Conservation (phyloP, 306 rosid genomes). For the Malus orientalis region DNA sequence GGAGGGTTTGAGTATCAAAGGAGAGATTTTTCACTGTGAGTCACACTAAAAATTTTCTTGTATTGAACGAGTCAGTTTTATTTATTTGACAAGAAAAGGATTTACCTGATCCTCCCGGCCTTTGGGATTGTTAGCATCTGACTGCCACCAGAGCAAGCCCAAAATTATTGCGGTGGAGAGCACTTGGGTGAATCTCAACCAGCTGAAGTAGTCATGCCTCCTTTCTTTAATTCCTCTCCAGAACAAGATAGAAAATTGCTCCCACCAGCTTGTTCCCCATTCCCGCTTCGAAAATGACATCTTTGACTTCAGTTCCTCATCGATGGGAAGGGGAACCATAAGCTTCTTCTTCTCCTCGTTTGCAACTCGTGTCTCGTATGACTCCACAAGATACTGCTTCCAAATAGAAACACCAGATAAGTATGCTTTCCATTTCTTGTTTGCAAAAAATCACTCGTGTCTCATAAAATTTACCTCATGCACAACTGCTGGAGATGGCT, state of each 20-base stretch:
- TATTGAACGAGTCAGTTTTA: not conserved
- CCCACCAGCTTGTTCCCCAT: constrained; percentile 90
- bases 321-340: constrained; percentile 46
- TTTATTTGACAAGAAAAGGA: constrained; percentile 6
- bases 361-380: constrained; percentile 68
- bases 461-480: constrained; percentile 53
- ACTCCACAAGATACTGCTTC: constrained; percentile 78
- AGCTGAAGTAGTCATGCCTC: constrained; percentile 86
- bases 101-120: constrained; percentile 88
- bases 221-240: constrained; percentile 86
- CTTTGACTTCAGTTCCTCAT: constrained; percentile 58
- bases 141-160: constrained; percentile 98
- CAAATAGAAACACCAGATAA: not conserved
- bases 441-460: not conserved
- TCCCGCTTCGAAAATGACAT: constrained; percentile 38
- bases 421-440: not conserved
- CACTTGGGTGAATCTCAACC: constrained; percentile 94
- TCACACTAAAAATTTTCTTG: not conserved
- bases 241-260: constrained; percentile 68
- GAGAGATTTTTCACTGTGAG: not conserved
- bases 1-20: not conserved
- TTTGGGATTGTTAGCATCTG: constrained; percentile 48
- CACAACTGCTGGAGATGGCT: constrained; percentile 71
- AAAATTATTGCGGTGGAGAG: constrained; percentile 84
- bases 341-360: constrained; percentile 71